Evolutionary conservation across 768 basidiomycete species (phyloP).

Genomic region (Hygrophoropsis aurantiaca): DNA sequence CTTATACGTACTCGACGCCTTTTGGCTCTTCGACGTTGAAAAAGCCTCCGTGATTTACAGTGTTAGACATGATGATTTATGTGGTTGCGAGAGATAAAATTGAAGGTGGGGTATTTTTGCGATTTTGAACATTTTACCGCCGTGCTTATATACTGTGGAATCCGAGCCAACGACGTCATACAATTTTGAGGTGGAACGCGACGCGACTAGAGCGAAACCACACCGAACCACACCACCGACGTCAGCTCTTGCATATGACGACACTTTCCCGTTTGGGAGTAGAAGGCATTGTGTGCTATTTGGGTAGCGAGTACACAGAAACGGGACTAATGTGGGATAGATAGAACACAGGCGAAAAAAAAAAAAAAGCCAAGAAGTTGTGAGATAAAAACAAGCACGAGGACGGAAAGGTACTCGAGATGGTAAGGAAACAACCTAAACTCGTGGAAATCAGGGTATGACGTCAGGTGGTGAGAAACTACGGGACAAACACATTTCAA

Average conservation of each 20-base stretch:
- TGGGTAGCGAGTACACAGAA: not conserved
- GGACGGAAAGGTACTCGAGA: not conserved
- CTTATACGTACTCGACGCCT: slow-evolving; percentile 31
- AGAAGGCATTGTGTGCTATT: not conserved
- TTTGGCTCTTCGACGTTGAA: slow-evolving; percentile 39
- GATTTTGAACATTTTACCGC: not conserved
- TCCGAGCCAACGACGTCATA: slow-evolving; percentile 8
- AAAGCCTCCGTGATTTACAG: slow-evolving; percentile 11
- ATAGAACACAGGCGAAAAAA: not conserved
- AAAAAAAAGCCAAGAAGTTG: not conserved
- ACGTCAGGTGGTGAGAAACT: not conserved
- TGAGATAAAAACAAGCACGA: not conserved
- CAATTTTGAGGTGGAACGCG: not conserved
- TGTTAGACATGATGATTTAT: slow-evolving; percentile 9
- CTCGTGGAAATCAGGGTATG: not conserved
- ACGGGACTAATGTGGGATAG: not conserved
- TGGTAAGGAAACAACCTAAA: not conserved
- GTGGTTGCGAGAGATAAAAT: no score
- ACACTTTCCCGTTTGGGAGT: slow-evolving; percentile 4
- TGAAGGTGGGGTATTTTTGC: not conserved
- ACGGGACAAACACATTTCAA: not conserved
- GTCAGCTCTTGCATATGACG: slow-evolving; percentile 3
- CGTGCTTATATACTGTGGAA: not conserved
- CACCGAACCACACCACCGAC: not conserved
- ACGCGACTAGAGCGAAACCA: no score